Evolutionary conservation across 129 eudicot genomes (phyloP), one percentile per base, ranked within the genome.

Genomic region (Tanacetum coccineum): DNA sequence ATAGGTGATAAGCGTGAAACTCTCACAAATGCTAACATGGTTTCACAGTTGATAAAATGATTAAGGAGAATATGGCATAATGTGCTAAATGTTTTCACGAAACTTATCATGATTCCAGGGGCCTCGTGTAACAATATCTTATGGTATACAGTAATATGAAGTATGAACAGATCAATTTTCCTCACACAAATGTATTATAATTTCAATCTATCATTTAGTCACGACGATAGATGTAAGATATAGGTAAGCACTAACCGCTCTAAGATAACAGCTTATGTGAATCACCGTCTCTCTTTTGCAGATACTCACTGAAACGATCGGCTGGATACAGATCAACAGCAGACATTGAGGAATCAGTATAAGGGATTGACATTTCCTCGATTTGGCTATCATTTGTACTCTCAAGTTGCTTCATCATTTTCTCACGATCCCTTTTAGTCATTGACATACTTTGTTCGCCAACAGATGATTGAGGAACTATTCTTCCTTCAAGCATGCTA

Each of bases 401-500:
- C 59, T 44, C 54, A 30, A 45, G 59, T 9, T n/a, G 75, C 47
- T 70, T 64, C 39, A 13, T 68, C 52, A 6, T 50, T 60, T 69
- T 56, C 63, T 73, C 45, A 12, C 46, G 40, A 32, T 59, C 14
- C 57, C 5, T 32, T 45, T 70, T 46, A 1, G 44, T 72, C 51
- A 3, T 39, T 3, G 67, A 59, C 39, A 26, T 46, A 19, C 66
- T 78, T 39, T 68, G 47, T 20, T 68, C 74, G 9, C 59, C 21
- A 39, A 47, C 50, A 19, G 60, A 60, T n/a, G 40, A 70, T 14
- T 48, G 26, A 11, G 74, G 60, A 53, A 57, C 64, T 32, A 64
- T 66, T 72, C 65, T 72, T 8, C 84, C 84, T 74, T 81, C 87
- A 9, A 85, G 87, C 64, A 85, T 81, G 82, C 84, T 78, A 22